These are phyloP conservation scores for Cystoderma amianthinum DNA, from an alignment of 768 basidiomycete species.

Conservation along the genomic window DNA sequence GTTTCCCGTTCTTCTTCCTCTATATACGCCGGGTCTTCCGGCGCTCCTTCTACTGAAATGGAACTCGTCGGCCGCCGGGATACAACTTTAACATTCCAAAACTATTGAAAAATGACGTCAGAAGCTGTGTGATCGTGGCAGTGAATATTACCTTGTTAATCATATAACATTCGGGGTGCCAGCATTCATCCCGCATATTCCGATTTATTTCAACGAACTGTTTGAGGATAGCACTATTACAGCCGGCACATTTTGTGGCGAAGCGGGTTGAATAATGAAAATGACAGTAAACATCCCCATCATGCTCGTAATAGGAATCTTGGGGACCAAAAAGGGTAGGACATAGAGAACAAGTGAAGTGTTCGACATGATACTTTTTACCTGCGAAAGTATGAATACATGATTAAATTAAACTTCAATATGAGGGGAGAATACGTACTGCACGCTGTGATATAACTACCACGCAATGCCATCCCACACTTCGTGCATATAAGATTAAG, in stretches of 20 bases:
- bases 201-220: slow-evolving; percentile 99
- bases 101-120: slow-evolving; percentile 37
- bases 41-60: slow-evolving; percentile 43
- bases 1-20: slow-evolving; percentile 83
- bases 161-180: slow-evolving; percentile 99
- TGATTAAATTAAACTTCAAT: neutral
- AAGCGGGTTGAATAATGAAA: slow-evolving; percentile 99
- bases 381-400: slow-evolving; percentile 40
- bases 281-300: slow-evolving; percentile 96
- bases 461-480: slow-evolving; percentile 89
- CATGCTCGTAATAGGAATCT: slow-evolving; percentile 99
- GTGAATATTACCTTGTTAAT: slow-evolving; percentile 78
- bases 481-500: slow-evolving; percentile 95
- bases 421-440: slow-evolving; percentile 43
- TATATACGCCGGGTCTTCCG: slow-evolving; percentile 46
- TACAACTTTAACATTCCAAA: slow-evolving; percentile 97
- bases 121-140: neutral
- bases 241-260: slow-evolving; percentile 97
- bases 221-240: slow-evolving; percentile 94
- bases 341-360: slow-evolving; percentile 97
- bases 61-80: slow-evolving; percentile 65
- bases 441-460: slow-evolving; percentile 99
- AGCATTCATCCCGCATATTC: slow-evolving; percentile 97
- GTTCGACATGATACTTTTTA: slow-evolving; percentile 99
- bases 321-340: slow-evolving; percentile 94